A percentile compares a stretch with the other conserved stretches of the same genome.
These are phyloP conservation scores for Aspergillus egyptiacus DNA, from an alignment of 495 filamentous ascomycete species.

Conservation along the genomic window DNA sequence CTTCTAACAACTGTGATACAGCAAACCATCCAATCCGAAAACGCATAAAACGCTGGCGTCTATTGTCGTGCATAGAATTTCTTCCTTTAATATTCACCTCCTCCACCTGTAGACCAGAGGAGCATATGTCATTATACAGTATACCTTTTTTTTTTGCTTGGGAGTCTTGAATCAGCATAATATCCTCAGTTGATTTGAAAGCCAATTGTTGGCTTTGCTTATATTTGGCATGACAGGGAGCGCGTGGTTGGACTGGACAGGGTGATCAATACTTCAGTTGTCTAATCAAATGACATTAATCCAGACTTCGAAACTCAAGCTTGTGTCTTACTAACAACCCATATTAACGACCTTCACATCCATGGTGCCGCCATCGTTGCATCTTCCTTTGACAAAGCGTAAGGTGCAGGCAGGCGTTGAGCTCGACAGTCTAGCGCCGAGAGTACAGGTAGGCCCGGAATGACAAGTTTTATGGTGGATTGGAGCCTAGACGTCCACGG, in stretches of 20 bases:
- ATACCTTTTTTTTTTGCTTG: constrained; percentile 33
- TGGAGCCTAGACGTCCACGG: too few relatives aligned
- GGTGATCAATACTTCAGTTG: constrained; percentile 2
- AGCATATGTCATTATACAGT: constrained; percentile 34
- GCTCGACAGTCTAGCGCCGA: too few relatives aligned
- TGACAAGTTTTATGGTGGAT: too few relatives aligned
- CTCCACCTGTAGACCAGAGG: constrained; percentile 1
- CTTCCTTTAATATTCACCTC: constrained; percentile 35
- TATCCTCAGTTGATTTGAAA: constrained; percentile 33
- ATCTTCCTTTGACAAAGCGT: too few relatives aligned
- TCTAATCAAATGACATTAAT: neutral
- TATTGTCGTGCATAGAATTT: constrained; percentile 35
- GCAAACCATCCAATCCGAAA: constrained; percentile 47
- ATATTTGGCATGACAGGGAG: constrained; percentile 5
- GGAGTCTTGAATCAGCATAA: constrained; percentile 30
- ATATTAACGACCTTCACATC: too few relatives aligned
- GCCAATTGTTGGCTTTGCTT: constrained; percentile 9
- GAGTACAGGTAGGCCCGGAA: too few relatives aligned
- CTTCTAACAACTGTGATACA: constrained; percentile 19
- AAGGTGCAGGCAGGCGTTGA: too few relatives aligned
- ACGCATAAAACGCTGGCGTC: constrained; percentile 37
- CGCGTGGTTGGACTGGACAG: neutral
- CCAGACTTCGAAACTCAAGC: too few relatives aligned
- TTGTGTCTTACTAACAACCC: too few relatives aligned
- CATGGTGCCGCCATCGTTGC: too few relatives aligned